Evolutionary conservation across 129 eudicot genomes (phyloP), one percentile per base, ranked within the genome.

Genomic region (Chrysanthemum makinoi): DNA sequence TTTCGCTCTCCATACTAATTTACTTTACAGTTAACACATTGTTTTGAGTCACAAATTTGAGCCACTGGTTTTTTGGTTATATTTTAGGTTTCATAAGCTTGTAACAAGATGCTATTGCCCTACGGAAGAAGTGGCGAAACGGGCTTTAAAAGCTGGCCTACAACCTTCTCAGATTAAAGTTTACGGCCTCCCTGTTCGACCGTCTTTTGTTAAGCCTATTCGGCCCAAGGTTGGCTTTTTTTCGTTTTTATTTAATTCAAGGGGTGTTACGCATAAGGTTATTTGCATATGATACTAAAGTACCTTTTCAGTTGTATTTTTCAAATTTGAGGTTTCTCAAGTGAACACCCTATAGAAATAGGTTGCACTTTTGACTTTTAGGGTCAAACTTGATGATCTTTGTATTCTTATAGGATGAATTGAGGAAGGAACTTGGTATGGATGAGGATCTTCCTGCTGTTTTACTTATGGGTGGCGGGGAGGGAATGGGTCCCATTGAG

Each of bases 401-500:
- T 68, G 61, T 56, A 50, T 66, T 66, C 16, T 65, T 68, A 52
- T 80, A 94, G 99, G 83, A 77, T 69, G 93, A 86, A 70, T 80
- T 94, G 87, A 84, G 97, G 81, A 94, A 66, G 80, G 97, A 94
- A 53, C 85, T 94, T 2, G 99, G 97, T 76, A 86, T 94, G 97
- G 93, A 90, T 73, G 96, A 90, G 77, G 80, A 90, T 65, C 97
- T 94, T 9, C 99, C 99, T 46, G 91, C 97, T 4, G 99, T 88
- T 24, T 68, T 94, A 80, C 75, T 94, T 50, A 94, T 94, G 96
- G 99, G 99, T 61, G 99, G 99, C 67, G 99, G 99, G 62, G 99
- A 94, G 88, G 99, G 99, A 61, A 94, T 94, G 99, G 99, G 99
- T 17, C 99, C 99, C 62, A 89, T 94, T 64, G 97, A 94, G 80